These are phyloP conservation scores for Calendula officinalis DNA, from an alignment of 129 eudicot genomes.

Conservation along the genomic window DNA sequence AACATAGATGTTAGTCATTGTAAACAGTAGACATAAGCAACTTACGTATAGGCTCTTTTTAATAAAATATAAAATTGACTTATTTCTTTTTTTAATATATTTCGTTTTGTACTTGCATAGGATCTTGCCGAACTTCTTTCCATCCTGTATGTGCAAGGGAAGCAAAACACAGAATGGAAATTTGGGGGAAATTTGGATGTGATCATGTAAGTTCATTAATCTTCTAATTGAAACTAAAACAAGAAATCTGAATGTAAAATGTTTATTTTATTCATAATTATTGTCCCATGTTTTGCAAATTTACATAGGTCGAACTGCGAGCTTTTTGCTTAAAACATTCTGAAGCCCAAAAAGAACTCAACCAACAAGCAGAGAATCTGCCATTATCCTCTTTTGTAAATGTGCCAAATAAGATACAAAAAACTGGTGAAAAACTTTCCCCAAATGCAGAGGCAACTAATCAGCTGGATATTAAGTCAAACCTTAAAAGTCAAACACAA, in stretches of 20 bases:
- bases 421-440: no score
- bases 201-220: conserved; percentile 69
- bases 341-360: conserved; percentile 38
- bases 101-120: conserved; percentile 31
- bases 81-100: no score
- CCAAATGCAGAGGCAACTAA: conserved; percentile 32
- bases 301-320: conserved; percentile 81
- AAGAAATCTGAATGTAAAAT: no score
- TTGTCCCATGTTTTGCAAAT: neutral
- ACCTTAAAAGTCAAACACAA: conserved; percentile 42
- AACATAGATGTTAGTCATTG: no score
- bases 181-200: conserved; percentile 95
- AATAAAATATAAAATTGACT: no score
- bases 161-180: conserved; percentile 86
- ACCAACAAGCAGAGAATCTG: conserved; percentile 29
- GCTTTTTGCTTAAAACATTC: conserved; percentile 91
- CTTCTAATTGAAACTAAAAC: no score
- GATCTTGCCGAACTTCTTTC: conserved; percentile 93
- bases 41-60: no score
- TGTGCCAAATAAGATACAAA: no score
- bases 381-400: no score
- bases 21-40: no score
- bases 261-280: no score
- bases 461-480: conserved; percentile 28
- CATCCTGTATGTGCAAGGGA: conserved; percentile 99